phyloP scores from a whole-genome alignment of 2,329 filamentous ascomycete genomes.

The Lojkania enalia region DNA sequence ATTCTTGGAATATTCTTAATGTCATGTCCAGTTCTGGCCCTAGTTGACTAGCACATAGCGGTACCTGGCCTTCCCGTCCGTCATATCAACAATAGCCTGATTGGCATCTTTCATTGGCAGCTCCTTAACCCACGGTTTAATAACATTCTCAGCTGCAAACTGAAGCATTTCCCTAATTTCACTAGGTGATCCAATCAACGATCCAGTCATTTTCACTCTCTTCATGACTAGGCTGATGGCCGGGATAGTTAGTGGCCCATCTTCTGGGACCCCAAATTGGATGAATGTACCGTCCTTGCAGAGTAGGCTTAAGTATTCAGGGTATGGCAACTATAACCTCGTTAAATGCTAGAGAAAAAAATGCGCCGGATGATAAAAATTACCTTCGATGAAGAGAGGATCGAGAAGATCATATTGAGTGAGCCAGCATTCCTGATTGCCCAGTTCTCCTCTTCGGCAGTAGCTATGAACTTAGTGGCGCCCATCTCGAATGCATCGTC shows the following conservation, averaged over 20 bases:
- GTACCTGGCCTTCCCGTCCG: slow-evolving; percentile 48
- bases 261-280: slow-evolving; percentile 69
- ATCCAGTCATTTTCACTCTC: slow-evolving; percentile 65
- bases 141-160: slow-evolving; percentile 44
- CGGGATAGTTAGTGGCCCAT: slow-evolving; percentile 54
- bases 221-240: slow-evolving; percentile 57
- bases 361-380: background rate
- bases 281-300: slow-evolving; percentile 63
- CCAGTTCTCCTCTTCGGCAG: slow-evolving; percentile 63
- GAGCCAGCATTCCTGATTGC: slow-evolving; percentile 55
- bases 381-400: slow-evolving; percentile 47
- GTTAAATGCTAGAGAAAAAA: too few species aligned
- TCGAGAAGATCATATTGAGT: slow-evolving; percentile 63
- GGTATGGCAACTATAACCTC: slow-evolving; percentile 54
- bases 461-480: slow-evolving; percentile 61
- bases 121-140: slow-evolving; percentile 48
- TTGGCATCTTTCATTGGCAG: slow-evolving; percentile 46
- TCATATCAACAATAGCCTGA: slow-evolving; percentile 44
- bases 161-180: slow-evolving; percentile 60
- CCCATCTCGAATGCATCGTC: slow-evolving; percentile 62
- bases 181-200: slow-evolving; percentile 64
- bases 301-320: slow-evolving; percentile 64
- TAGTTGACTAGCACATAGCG: slow-evolving; percentile 45
- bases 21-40: too few species aligned
- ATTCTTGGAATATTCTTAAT: too few species aligned